phyloP scores from a whole-genome alignment of 2,329 filamentous ascomycete species.

The Verticillium nonalfalfae region DNA sequence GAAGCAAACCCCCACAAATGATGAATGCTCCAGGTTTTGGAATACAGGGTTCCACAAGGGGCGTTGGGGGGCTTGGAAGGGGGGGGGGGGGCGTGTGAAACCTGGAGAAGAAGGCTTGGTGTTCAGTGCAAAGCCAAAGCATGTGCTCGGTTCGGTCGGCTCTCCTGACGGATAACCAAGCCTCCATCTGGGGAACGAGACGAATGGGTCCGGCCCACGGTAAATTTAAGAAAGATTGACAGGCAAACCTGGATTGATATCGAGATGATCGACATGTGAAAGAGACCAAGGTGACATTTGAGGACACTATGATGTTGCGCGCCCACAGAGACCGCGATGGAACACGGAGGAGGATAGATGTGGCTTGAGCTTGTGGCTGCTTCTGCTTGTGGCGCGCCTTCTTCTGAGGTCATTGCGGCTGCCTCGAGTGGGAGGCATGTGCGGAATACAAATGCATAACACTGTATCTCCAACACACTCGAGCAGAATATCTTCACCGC shows the following conservation, averaged over 20 bases:
- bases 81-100: not conserved
- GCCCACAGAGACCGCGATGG: not conserved
- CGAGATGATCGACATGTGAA: not conserved
- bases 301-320: not conserved
- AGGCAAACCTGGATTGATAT: not conserved
- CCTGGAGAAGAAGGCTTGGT: not conserved
- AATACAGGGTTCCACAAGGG: not conserved
- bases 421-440: not conserved
- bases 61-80: not conserved
- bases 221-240: not conserved
- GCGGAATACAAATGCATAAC: not conserved
- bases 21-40: not conserved
- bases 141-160: not conserved
- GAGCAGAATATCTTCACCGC: not conserved
- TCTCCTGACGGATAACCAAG: not conserved
- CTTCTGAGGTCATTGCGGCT: not conserved
- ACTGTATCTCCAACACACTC: not conserved
- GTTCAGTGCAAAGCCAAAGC: not conserved
- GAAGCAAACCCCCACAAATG: not conserved
- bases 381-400: not conserved
- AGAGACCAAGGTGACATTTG: not conserved
- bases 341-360: not conserved
- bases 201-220: not conserved
- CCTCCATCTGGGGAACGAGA: not conserved
- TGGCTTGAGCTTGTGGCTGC: not conserved